These are phyloP conservation scores for Rutstroemia sp. DNA, from an alignment of 2,329 filamentous ascomycete genomes.

Conservation along the genomic window DNA sequence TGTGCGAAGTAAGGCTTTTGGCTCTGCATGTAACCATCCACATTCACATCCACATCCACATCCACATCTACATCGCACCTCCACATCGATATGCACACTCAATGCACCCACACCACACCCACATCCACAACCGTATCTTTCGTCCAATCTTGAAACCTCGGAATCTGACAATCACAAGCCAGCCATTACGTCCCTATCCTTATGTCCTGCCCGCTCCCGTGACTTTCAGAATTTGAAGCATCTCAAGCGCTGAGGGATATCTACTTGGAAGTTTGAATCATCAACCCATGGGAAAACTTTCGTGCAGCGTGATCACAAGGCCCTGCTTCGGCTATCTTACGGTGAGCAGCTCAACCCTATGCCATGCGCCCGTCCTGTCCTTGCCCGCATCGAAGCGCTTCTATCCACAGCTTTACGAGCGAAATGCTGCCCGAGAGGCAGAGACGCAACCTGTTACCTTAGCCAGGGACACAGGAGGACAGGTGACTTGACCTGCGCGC, in stretches of 20 bases:
- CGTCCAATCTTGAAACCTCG: not conserved
- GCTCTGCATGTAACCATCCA: too few relatives aligned
- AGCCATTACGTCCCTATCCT: too few relatives aligned
- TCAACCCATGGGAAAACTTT: not conserved
- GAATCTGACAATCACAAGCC: not conserved
- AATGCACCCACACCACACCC: not conserved
- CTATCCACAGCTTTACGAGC: not conserved
- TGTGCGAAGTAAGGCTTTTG: too few relatives aligned
- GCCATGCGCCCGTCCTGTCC: slow-evolving; percentile 2
- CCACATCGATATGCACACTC: not conserved
- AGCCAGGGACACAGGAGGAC: not conserved
- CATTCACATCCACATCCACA: too few relatives aligned
- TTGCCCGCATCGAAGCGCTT: slow-evolving; percentile 7
- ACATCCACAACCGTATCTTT: not conserved
- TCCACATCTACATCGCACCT: not conserved
- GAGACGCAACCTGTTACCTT: not conserved
- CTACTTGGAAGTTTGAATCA: not conserved
- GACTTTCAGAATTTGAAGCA: too few relatives aligned
- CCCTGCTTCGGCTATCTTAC: not conserved
- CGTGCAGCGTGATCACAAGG: not conserved
- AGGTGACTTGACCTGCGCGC: slow-evolving; percentile 9
- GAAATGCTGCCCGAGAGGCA: not conserved
- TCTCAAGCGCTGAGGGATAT: not conserved
- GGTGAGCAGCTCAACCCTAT: slow-evolving; percentile 6
- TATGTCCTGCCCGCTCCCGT: too few relatives aligned